phyloP scores from a whole-genome alignment of 768 basidiomycete genomes.

The Termitomyces sp. region DNA sequence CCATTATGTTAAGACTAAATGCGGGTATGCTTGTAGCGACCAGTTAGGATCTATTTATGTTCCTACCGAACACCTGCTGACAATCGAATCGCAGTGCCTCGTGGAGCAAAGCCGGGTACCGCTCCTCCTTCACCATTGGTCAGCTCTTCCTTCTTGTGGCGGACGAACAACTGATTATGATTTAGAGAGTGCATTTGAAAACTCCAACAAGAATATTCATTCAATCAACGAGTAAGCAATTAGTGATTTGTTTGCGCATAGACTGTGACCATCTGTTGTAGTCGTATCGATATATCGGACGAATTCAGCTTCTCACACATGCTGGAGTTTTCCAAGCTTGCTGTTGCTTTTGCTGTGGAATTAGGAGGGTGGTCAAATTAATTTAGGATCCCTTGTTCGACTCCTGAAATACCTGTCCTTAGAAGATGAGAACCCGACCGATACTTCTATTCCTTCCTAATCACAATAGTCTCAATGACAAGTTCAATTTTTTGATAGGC shows the following conservation, averaged over 20 bases:
- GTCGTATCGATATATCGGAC: slow-evolving; percentile 76
- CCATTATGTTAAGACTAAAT: slow-evolving; percentile 56
- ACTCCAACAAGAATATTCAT: slow-evolving; percentile 84
- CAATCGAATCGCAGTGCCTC: slow-evolving; percentile 46
- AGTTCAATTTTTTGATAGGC: not conserved
- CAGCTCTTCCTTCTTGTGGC: slow-evolving; percentile 20
- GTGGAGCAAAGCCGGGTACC: slow-evolving; percentile 84
- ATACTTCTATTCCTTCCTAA: not conserved
- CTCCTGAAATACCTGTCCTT: too few species aligned
- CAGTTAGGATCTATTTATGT: slow-evolving; percentile 48
- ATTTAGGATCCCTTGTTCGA: not conserved
- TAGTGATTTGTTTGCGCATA: slow-evolving; percentile 2
- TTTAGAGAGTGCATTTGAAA: slow-evolving; percentile 63
- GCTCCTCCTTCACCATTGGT: slow-evolving; percentile 81
- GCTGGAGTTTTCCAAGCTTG: slow-evolving; percentile 83
- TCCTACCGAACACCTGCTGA: slow-evolving; percentile 24
- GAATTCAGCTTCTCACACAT: slow-evolving; percentile 92
- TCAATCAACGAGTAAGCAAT: slow-evolving; percentile 68
- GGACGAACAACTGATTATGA: slow-evolving; percentile 11
- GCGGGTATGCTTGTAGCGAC: slow-evolving; percentile 93
- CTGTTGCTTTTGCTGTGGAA: slow-evolving; percentile 74
- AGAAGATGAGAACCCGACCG: too few species aligned
- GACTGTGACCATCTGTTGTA: slow-evolving; percentile 23
- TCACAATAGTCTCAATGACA: not conserved
- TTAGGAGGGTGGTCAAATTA: slow-evolving; percentile 40